Base-by-base conservation (phyloP, 2,329 filamentous ascomycete species). In the Fusarium fracticaudum region DNA sequence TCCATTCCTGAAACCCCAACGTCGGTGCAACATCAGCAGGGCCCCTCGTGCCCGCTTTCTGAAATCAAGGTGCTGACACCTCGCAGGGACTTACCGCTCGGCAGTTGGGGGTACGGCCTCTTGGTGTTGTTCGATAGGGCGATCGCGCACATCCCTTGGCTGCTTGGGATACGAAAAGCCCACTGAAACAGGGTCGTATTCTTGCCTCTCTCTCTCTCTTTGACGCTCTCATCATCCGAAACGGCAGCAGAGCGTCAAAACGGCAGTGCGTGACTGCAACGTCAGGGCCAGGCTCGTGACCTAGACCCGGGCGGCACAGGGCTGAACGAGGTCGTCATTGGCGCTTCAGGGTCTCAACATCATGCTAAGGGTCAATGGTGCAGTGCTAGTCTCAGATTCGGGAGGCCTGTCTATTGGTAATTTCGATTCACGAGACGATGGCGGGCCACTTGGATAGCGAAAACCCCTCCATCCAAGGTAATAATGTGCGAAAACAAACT, bases 11-110 rank as follows among this genome's bases (percentile, higher is more conserved):
- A 77, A 78, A 72, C 74, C 58, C 47, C 54, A 22, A 65, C 29
- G 62, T 75, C 64, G 64, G 72, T 69, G 53, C 64, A 43, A 68
- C 65, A 68, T 40, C 24, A 54, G 17, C 51, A 29, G 24, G 35
- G 35, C 35, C 24, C 44, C 37, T 43, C 20, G 57, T 53, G 57
- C 33, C 44, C 24, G 44, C 35, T 53, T 60, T 47, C 40, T 40
- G 33, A 68, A 75, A 70, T 69, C 76, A 78, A 76, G 66, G 72
- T 76, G 69, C 74, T 78, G 64, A 76, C 72, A 68, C 66, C 55
- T 53, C 60, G 60, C 71, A 75, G 57, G 60, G 67, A 70, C 57
- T 67, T 73, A 60, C 69, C 67, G 70, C 76, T 76, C 76, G 74
- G 76, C 70, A 77, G 70, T 77, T 76, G 53, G 65, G 48, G 44